Base-by-base conservation (phyloP, 306 rosid species). In the Pyrus communis region DNA sequence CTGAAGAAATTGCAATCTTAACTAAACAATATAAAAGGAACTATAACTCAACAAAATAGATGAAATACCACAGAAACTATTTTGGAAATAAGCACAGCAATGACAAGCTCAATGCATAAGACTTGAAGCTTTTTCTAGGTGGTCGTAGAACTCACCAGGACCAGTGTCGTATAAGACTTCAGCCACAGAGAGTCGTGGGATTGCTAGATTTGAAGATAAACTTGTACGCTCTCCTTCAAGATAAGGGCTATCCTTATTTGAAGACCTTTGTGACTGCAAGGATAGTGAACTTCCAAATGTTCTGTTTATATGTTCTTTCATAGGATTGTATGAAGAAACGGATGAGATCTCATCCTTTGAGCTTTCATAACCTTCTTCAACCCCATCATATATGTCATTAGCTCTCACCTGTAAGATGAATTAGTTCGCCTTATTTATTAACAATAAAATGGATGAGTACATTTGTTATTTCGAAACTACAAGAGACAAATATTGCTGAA, bases 321-420 rank as follows among this genome's bases (percentile, higher is more conserved):
- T 75, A 43, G 93, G 96, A 61, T 85, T 96, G 89, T 85, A 96
- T 9, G 99, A 96, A n/a, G 99, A 92, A 79, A 96, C 96, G 28
- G 99, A 96, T 28, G 97, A 92, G 72, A 88, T 78, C 78, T 96
- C 99, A 82, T 96, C 99, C 80, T 87, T 92, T 43, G 98, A 88
- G 90, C 99, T 92, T 69, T 92, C 98, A 84, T 96, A 91, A 64
- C 87, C 99, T 72, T 96, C 99, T 83, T 92, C 99, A 78, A 80
- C 31, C 33, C 87, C 96, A 79, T 88, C 98, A 84, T 85, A 77
- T 19, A 82, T 78, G 79, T 93, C 98, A 76, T 89, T 93, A 73
- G 91, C 99, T 89, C 93, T 96, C 71, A 87, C 93, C 99, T 96
- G 87, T 46, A 81, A 75, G 46, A 63, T 63, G 64, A 81, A 75